A percentile compares a stretch with the other conserved stretches of the same genome.
phyloP scores from a whole-genome alignment of 2,329 filamentous ascomycete species.

The Aspergillus sp. region DNA sequence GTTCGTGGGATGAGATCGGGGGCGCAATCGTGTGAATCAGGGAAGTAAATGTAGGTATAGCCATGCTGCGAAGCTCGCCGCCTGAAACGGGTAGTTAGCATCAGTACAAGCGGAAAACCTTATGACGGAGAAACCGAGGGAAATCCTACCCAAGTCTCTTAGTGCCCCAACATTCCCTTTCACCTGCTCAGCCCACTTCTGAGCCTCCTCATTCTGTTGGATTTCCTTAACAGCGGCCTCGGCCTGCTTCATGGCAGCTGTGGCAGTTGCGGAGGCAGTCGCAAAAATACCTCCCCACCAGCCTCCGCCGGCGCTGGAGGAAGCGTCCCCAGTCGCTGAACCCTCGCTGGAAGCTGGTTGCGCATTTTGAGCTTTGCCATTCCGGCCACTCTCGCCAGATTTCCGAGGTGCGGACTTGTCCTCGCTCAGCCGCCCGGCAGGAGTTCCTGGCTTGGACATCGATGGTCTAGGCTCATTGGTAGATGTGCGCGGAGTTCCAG shows the following conservation, averaged over 20 bases:
- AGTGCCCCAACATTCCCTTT: constrained; percentile 82
- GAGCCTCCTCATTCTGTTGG: constrained; percentile 92
- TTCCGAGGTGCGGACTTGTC: constrained; percentile 65
- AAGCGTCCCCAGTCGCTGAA: constrained; percentile 45
- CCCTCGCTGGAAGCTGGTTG: constrained; percentile 18
- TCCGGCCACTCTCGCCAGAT: constrained; percentile 74
- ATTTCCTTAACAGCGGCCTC: constrained; percentile 93
- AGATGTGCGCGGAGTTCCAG: constrained; percentile 74
- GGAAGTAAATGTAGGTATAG: constrained; percentile 90
- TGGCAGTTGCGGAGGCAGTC: constrained; percentile 76
- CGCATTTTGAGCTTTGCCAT: constrained; percentile 64
- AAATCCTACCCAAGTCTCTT: constrained; percentile 66
- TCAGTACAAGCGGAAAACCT: neutral
- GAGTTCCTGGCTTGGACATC: constrained; percentile 53
- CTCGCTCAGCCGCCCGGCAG: constrained; percentile 59
- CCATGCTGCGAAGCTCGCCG: constrained; percentile 80
- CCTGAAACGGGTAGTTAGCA: constrained; percentile 53
- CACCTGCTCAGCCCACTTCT: constrained; percentile 93
- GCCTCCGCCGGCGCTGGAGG: constrained; percentile 64
- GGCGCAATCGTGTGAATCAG: constrained; percentile 93
- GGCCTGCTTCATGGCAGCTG: constrained; percentile 75
- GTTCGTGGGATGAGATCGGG: constrained; percentile 94
- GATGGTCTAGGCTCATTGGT: constrained; percentile 51
- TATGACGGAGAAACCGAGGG: neutral
- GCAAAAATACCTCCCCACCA: constrained; percentile 89